A percentile compares a stretch with the other conserved stretches of the same genome.
These are phyloP conservation scores for Agrocybe chaxingu DNA, from an alignment of 768 basidiomycete genomes.

Conservation along the genomic window DNA sequence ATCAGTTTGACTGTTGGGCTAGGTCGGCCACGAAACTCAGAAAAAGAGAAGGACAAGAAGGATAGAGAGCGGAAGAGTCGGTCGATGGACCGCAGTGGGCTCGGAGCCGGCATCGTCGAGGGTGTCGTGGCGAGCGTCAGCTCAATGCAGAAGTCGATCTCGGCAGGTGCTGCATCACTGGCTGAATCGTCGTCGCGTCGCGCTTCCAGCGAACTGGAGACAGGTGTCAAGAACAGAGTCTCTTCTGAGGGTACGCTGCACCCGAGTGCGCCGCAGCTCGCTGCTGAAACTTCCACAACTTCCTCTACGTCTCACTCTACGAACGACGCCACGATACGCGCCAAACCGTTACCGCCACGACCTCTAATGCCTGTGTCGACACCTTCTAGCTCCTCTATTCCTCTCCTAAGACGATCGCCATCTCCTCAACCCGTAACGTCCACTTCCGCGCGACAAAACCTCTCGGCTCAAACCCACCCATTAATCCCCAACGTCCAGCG, in stretches of 20 bases:
- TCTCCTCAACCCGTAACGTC: conserved; percentile 4
- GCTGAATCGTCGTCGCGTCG: neutral
- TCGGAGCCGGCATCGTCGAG: conserved; percentile 10
- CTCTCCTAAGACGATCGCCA: neutral
- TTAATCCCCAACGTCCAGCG: conserved; percentile 24
- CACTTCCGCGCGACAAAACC: conserved; percentile 1
- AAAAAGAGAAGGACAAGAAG: conserved; percentile 33
- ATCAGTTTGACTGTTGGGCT: conserved; percentile 59
- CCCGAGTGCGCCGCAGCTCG: neutral
- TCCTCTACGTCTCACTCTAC: neutral
- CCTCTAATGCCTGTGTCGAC: neutral
- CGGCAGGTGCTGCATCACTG: conserved; percentile 4
- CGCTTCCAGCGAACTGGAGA: neutral
- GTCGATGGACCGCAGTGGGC: conserved; percentile 25
- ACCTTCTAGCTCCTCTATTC: conserved; percentile 1
- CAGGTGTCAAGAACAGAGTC: conserved; percentile 3
- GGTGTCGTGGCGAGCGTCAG: conserved; percentile 13
- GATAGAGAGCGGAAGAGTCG: conserved; percentile 30
- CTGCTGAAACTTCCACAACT: neutral
- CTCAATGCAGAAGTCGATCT: conserved; percentile 15
- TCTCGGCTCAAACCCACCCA: neutral
- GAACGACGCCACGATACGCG: neutral
- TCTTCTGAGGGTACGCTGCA: conserved; percentile 4
- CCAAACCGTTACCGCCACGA: conserved; percentile 8
- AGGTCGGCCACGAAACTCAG: conserved; percentile 26